A percentile compares a stretch with the other conserved stretches of the same genome.
phyloP scores from a whole-genome alignment of 371 early-diverging fungal species.

The Apophysomyces variabilis region DNA sequence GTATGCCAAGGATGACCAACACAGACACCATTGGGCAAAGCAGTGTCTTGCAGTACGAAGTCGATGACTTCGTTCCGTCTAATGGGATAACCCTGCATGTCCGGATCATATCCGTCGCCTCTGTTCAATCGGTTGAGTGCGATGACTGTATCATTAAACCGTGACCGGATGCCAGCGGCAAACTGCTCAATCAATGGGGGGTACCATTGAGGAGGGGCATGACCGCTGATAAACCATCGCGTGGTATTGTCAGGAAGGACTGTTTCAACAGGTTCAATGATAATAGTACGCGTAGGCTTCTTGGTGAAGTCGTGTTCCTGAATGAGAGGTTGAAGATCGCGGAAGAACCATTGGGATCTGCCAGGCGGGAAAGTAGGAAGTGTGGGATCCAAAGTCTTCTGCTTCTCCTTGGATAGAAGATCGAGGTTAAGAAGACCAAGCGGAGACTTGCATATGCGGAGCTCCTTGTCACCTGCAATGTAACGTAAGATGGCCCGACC shows the following conservation, averaged over 20 bases:
- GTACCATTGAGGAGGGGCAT: constrained; percentile 20
- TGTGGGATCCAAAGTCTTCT: constrained; percentile 11
- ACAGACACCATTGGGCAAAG: constrained; percentile 8
- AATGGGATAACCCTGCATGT: constrained; percentile 22
- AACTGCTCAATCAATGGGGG: constrained; percentile 16
- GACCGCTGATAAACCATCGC: constrained; percentile 37
- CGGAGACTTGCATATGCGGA: not conserved
- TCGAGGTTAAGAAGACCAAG: not conserved
- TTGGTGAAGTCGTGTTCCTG: constrained; percentile 13
- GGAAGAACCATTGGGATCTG: constrained; percentile 21
- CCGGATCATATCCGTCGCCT: constrained; percentile 2
- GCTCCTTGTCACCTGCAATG: not conserved
- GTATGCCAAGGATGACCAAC: constrained; percentile 37
- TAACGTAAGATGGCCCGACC: constrained; percentile 28
- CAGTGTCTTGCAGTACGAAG: constrained; percentile 27
- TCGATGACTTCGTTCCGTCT: constrained; percentile 20
- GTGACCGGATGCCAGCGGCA: not conserved
- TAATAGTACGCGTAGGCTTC: constrained; percentile 22
- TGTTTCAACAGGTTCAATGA: constrained; percentile 18
- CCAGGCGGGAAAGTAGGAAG: constrained; percentile 17
- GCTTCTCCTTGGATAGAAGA: not conserved
- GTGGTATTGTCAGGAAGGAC: constrained; percentile 24
- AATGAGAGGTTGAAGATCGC: constrained; percentile 15
- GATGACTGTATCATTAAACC: constrained; percentile 21
- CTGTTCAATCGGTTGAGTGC: constrained; percentile 12